Base-by-base conservation (phyloP, 768 basidiomycete species). In the Inosperma sp. region DNA sequence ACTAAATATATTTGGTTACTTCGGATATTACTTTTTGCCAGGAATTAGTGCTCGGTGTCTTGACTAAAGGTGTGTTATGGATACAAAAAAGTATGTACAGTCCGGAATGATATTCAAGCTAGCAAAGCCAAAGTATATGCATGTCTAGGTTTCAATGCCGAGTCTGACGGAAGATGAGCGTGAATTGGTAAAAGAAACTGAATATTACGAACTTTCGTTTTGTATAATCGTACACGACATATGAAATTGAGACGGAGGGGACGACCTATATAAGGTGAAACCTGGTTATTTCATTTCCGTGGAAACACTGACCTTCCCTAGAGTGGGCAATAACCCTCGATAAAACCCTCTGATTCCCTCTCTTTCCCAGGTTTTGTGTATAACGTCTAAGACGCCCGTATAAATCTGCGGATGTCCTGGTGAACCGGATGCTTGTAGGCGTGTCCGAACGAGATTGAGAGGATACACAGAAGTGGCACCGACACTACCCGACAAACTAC, bases 341-440 rank as follows among this genome's bases (percentile, higher is more conserved):
- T 98, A 98, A 68, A 97, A 90, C 2, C 94, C 94, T 59, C 86
- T 78, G 88, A 91, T 94, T 0, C 95, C 93, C 59, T 95, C 94
- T 19, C 80, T 78, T 49, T 78, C 75, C 67, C 86, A 86, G 21
- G 93, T 96, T 66, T 84, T 87, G 35, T 73, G 64, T 19, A 79
- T 77, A 9, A 96, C 95, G 65, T 98, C 95, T 68, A 77, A 68
- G 46, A 92, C 83, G n/a, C 94, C 92, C 3, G 78, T 81, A 66
- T 99, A 99, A 7, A 75, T 78, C 59, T 95, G 86, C 4, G 94
- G 95, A 64, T 98, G 96, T 0, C 95, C 94, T 0, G 91, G 81
- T 0, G 93, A 96, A 1, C 96, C 96, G 3, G 93, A 94, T 2
- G 96, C 96, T 67, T 99, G 96, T 55, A 98, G 68, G 45, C 95